Conservation (phyloP, 441 rosid genomes). For the Theobroma grandiflorum region DNA sequence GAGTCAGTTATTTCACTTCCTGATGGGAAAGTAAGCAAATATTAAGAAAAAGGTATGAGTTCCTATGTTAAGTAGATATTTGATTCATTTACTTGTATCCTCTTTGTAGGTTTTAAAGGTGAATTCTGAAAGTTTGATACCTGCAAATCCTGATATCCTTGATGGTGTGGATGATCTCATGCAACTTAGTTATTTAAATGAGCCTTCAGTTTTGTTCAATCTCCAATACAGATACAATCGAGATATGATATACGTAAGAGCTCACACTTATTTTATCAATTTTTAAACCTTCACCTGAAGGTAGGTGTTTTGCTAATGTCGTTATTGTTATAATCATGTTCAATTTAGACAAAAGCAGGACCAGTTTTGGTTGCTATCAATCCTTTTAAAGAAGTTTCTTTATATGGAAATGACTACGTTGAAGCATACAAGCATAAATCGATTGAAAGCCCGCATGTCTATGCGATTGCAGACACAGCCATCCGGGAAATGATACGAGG, state of each 20-base stretch:
- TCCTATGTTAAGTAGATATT: slow-evolving; percentile 28
- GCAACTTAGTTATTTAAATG: slow-evolving; percentile 98
- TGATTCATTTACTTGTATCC: slow-evolving; percentile 28
- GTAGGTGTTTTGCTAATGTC: slow-evolving; percentile 22
- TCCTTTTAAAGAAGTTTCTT: slow-evolving; percentile 92
- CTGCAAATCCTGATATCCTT: slow-evolving; percentile 99
- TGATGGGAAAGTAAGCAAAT: slow-evolving; percentile 76
- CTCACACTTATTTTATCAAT: slow-evolving; percentile 30
- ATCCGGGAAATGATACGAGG: slow-evolving; percentile 98
- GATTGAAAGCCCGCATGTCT: slow-evolving; percentile 90
- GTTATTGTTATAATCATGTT: slow-evolving; percentile 32
- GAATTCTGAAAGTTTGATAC: slow-evolving; percentile 73
- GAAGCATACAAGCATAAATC: slow-evolving; percentile 88
- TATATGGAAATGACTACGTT: slow-evolving; percentile 79
- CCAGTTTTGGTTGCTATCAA: slow-evolving; percentile 96
- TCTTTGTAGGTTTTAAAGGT: slow-evolving; percentile 69
- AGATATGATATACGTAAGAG: slow-evolving; percentile 93
- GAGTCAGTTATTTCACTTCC: slow-evolving; percentile 76
- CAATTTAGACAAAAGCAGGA: slow-evolving; percentile 93
- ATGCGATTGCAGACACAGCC: slow-evolving; percentile 96
- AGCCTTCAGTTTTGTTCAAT: slow-evolving; percentile 93
- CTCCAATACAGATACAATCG: slow-evolving; percentile 88
- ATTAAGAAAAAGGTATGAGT: slow-evolving; percentile 28
- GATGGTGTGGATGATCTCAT: slow-evolving; percentile 98
- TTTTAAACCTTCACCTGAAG: slow-evolving; percentile 26